Evolutionary conservation across 176 grass and related monocot species (phyloP), one percentile per base, ranked within the genome.

Genomic region (Aegilops tauschii): DNA sequence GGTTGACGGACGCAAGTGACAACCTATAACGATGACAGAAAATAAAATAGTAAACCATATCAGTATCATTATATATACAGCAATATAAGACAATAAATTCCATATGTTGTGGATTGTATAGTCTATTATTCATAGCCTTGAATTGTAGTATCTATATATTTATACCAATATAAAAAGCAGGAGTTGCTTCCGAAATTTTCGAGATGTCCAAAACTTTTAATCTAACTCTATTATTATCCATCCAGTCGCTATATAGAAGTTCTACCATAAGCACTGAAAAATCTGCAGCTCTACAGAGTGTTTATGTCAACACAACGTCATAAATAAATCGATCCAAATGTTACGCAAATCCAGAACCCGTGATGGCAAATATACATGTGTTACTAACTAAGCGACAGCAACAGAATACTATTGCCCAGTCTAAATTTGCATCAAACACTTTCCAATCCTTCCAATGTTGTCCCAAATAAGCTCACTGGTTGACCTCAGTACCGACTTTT

Each of bases 1-100:
- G 94, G 97, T 82, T 99, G 97, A 75, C 94, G 93, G 11, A 99
- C 77, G 81, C 97, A 96, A 44, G 97, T 96, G 49, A 96, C 69
- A 86, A 99, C 97, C 97, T 99, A 82, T 73, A 87, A 5, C 5
- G 50, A 82, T 3, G 92, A 79, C 5, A 83, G 1, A 67, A 50
- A 50, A 36, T 73, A 73, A 63, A 83, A 10, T 39, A 39, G 13
- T 76, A 47, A 45, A 17, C 4, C 30, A 29, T 52, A 78, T 77
- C 31, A 40, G 16, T 69, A 79, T 4, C 13, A 29, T 58, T 30
- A 79, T 69, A 69, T 66, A 56, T 69, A 64, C n/a, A 72, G 28
- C n/a, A 36, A 61, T 62, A 82, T 7, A 78, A 23, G 30, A 79
- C 17, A 77, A 64, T 13, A 20, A 6, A 17, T 65, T 61, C 29